Conservation (phyloP, 1,284 basidiomycete species). For the Paramarasmius palmivorus region DNA sequence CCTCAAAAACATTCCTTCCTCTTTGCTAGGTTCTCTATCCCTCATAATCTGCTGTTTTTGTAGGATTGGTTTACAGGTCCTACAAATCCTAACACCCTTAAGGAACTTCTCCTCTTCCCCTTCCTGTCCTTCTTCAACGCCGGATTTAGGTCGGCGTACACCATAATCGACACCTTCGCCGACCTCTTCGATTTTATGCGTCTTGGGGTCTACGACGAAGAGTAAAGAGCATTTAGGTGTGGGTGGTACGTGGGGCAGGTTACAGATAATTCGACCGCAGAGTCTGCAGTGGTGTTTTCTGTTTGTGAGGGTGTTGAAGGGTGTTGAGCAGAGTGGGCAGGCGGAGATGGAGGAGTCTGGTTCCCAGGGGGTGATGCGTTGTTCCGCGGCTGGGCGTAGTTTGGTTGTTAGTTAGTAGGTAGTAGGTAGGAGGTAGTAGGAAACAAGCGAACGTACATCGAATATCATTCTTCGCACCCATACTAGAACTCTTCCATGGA, state of each 20-base stretch:
- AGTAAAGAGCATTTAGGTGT: constrained; percentile 76
- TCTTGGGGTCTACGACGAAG: constrained; percentile 77
- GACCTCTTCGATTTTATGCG: constrained; percentile 80
- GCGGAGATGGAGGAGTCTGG: constrained; percentile 57
- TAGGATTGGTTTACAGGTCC: constrained; percentile 77
- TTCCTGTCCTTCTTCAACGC: constrained; percentile 38
- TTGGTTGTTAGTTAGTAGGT: constrained; percentile 15
- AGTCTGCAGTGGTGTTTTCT: constrained; percentile 97
- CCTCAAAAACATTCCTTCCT: constrained; percentile 63
- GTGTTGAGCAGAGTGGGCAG: constrained; percentile 52
- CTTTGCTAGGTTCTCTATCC: constrained; percentile 67
- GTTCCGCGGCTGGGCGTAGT: constrained; percentile 68
- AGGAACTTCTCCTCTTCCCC: constrained; percentile 76
- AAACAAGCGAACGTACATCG: constrained; percentile 45
- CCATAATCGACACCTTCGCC: constrained; percentile 88
- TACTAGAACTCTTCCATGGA: constrained; percentile 58
- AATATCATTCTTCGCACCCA: constrained; percentile 50
- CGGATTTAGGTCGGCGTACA: constrained; percentile 49
- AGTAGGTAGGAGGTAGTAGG: constrained; percentile 2
- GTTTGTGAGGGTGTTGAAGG: constrained; percentile 88
- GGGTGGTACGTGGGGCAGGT: constrained; percentile 77
- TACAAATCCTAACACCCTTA: constrained; percentile 83
- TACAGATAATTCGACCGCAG: constrained; percentile 92
- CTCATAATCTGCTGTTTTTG: constrained; percentile 81
- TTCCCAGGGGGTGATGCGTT: constrained; percentile 95